Evolutionary conservation across 768 basidiomycete genomes (phyloP).

Genomic region (Podaxis sp.): DNA sequence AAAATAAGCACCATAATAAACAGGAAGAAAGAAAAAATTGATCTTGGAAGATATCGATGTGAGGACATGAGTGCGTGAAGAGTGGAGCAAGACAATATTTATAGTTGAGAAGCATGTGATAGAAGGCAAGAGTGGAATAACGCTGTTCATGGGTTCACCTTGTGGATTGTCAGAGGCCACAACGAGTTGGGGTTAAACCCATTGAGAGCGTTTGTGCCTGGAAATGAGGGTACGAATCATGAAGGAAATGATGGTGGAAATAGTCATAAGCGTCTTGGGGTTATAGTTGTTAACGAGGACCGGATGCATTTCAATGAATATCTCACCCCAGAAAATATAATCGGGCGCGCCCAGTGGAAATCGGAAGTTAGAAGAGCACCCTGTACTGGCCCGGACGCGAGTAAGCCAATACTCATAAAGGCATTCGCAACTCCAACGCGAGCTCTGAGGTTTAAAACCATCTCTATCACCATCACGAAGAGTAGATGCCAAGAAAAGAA

Average conservation of each 20-base stretch:
- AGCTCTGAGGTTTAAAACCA: constrained; percentile 1
- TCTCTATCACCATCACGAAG: background rate
- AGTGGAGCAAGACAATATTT: background rate
- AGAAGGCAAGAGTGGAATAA: background rate
- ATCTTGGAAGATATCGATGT: background rate
- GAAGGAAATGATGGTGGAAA: background rate
- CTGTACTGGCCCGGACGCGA: constrained; percentile 7
- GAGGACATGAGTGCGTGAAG: background rate
- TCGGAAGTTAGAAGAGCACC: constrained; percentile 46
- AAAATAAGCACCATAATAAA: no score
- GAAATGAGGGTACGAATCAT: constrained; percentile 11
- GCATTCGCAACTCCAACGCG: constrained; percentile 12
- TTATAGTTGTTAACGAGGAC: background rate
- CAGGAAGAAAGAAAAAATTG: background rate
- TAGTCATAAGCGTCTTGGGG: constrained; percentile 1
- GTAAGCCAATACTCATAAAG: constrained; percentile 9
- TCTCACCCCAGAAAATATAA: constrained; percentile 46
- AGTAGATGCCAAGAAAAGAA: background rate
- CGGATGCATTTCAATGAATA: background rate
- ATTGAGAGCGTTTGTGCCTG: constrained; percentile 1
- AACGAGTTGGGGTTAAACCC: background rate
- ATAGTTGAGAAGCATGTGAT: background rate
- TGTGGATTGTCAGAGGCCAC: background rate
- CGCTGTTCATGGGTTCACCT: background rate
- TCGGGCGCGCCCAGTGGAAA: constrained; percentile 42